Conservation (phyloP, 1,284 basidiomycete species). For the Xanthoconium separans region DNA sequence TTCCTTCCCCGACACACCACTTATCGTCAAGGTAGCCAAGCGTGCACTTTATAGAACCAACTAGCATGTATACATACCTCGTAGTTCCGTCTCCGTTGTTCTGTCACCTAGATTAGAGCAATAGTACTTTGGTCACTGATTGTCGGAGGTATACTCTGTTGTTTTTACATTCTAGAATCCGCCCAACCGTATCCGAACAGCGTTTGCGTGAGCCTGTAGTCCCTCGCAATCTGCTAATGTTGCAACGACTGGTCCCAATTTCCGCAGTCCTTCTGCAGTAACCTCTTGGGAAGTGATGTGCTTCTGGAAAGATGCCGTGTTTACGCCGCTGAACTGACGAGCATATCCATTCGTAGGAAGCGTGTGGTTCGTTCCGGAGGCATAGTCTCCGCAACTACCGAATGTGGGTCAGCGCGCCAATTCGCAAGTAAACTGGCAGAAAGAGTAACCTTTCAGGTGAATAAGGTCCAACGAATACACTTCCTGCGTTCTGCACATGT, state of each 20-base stretch:
- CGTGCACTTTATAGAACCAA: constrained; percentile 88
- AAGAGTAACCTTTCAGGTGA: constrained; percentile 86
- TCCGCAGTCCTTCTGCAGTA: constrained; percentile 73
- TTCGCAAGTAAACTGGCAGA: neutral
- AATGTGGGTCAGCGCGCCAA: constrained; percentile 7
- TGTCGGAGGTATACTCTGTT: too few relatives aligned
- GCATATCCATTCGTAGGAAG: constrained; percentile 95
- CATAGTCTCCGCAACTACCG: constrained; percentile 93
- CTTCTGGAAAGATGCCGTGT: constrained; percentile 97
- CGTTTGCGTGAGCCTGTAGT: constrained; percentile 91
- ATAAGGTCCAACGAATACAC: constrained; percentile 93
- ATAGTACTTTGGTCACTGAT: constrained; percentile 15
- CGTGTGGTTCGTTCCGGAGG: constrained; percentile 98
- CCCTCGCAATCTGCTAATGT: constrained; percentile 95
- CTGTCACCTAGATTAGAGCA: constrained; percentile 12
- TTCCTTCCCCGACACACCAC: constrained; percentile 86
- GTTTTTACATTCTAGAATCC: constrained; percentile 4
- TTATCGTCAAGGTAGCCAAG: constrained; percentile 90
- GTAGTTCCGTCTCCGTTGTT: constrained; percentile 10
- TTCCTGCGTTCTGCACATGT: constrained; percentile 87
- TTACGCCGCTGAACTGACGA: constrained; percentile 97
- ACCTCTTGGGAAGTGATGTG: constrained; percentile 97
- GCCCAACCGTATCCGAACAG: constrained; percentile 68
- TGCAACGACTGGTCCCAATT: constrained; percentile 86
- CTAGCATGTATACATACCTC: constrained; percentile 37